Percentiles rank a stretch among this genome's conserved stretches.
Evolutionary conservation across 768 basidiomycete species (phyloP).

Genomic region (Daedaleopsis sinensis): DNA sequence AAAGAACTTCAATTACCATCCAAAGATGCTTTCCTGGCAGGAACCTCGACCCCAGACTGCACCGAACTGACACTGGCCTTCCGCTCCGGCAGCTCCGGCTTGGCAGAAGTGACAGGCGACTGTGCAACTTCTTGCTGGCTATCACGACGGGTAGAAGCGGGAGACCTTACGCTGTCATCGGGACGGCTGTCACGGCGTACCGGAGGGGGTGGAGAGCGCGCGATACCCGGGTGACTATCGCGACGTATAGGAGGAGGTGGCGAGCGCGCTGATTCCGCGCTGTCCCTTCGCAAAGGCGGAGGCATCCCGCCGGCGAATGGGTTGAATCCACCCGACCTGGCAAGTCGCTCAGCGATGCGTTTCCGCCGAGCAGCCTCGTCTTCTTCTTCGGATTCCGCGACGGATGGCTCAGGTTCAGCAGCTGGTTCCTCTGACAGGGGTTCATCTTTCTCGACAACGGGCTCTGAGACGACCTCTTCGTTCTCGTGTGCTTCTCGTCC

Average conservation of each 20-base stretch:
- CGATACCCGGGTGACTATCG: constrained; percentile 2
- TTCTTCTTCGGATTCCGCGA: constrained; percentile 38
- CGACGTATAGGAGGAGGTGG: constrained; percentile 24
- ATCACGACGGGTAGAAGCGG: constrained; percentile 1
- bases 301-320: constrained; percentile 45
- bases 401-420: constrained; percentile 3
- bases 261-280: constrained; percentile 24
- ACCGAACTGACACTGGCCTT: constrained; percentile 25
- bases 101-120: constrained; percentile 6
- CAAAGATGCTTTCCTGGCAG: constrained; percentile 20
- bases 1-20: constrained; percentile 40
- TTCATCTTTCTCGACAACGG: background rate
- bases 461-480: background rate
- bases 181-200: too few species aligned
- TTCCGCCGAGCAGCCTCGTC: constrained; percentile 57
- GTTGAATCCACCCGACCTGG: constrained; percentile 65
- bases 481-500: background rate
- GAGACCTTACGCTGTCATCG: background rate
- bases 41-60: constrained; percentile 11
- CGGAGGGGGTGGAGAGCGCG: constrained; percentile 2
- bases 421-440: constrained; percentile 1
- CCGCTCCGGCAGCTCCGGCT: constrained; percentile 20
- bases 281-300: constrained; percentile 24
- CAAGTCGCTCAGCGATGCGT: constrained; percentile 60
- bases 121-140: background rate